Evolutionary conservation across 2,329 filamentous ascomycete species (phyloP), one percentile per base, ranked within the genome.

Genomic region (Lachnellula subtilissima): DNA sequence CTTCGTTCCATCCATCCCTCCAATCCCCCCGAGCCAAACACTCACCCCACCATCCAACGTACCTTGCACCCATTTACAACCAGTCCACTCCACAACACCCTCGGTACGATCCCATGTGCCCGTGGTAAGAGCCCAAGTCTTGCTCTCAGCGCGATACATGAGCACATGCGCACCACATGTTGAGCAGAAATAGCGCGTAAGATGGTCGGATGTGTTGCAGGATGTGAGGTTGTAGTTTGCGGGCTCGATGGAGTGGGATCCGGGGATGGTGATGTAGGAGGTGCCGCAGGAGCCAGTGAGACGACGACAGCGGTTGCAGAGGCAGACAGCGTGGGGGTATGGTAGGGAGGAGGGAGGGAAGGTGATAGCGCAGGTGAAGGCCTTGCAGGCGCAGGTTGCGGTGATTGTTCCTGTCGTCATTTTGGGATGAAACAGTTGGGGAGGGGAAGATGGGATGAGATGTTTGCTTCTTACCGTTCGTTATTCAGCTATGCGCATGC

Each of bases 11-110:
- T 60, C 59, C 5, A 37, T 19, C 40, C 55, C 54, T 17, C 42
- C 48, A 43, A 64, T 60, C 2, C 61, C 54, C 17, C 57, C 59
- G 1, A 68, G 32, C 77, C 77, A 83, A 1, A 72, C 63, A 2
- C 73, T 73, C 1, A 78, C 72, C 0, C 81, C 80, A 2, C 80
- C 80, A 61, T 84, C 80, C 1, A 71, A 28, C 0, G 80, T 83
- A 54, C 82, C 78, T 1, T 67, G 72, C 2, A 65, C 56, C 56
- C 55, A 64, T 45, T 66, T 64, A 22, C 55, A 61, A 1, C 64
- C 63, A 5, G 52, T 61, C 64, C 64, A 68, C 14, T 62, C 59
- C 11, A 67, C 48, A 39, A 65, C 45, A 17, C 62, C 62, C 54
- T 67, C 69, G 1, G 62, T 67, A 56, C 17, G 65, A 50, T 52